Base-by-base conservation (phyloP, 352 stramenopile genomes). In the Globisporangium alternatum region DNA sequence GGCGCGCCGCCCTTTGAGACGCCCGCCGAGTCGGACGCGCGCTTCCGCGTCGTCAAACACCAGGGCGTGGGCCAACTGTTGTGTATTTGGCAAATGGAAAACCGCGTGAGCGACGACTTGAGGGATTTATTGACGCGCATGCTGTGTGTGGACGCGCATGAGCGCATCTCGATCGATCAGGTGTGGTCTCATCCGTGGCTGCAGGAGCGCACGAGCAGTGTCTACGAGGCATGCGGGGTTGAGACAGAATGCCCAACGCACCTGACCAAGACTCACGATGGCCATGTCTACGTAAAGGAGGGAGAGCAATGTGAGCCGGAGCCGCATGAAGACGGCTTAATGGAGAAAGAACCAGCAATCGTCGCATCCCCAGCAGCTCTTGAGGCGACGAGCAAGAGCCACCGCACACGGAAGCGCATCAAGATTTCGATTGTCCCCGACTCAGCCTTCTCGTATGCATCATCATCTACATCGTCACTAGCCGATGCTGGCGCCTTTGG, bases 1-100 rank as follows among this genome's bases (percentile, higher is more conserved):
- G 79, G 79, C 1, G 76, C 74, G 9, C 79, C 81, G 15, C 81
- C 81, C 6, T 81, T 87, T 13, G 77, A 81, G 65, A 66, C 60
- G 9, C 68, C 79, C 1, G 66, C 59, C 37, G 77, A 87, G 3
- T 56, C 49, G 0, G 81, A 90, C 62, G 77, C 77, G 8, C 79
- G 81, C 8, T 90, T 88, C 64, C 77, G 77, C 2, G 56, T 86
- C 5, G 67, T 90, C 15, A 62, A 75, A 41, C 60, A 65, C 30
- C 65, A 71, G 17, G 81, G 79, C 1, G 66, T 90, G 33, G 44
- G 53, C 10, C 67, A 62, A 2, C 64, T 88, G 19, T 48, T 88
- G 15, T 48, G 60, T 13, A 63, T 68, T 31, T 90, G 81, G 79
- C 64, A 67, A 1, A 58, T 86, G 33, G 68, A 79, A 33, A 57